Evolutionary conservation across 2,329 filamentous ascomycete species (phyloP), one percentile per base, ranked within the genome.

Genomic region (Cercospora zeae-maydis): DNA sequence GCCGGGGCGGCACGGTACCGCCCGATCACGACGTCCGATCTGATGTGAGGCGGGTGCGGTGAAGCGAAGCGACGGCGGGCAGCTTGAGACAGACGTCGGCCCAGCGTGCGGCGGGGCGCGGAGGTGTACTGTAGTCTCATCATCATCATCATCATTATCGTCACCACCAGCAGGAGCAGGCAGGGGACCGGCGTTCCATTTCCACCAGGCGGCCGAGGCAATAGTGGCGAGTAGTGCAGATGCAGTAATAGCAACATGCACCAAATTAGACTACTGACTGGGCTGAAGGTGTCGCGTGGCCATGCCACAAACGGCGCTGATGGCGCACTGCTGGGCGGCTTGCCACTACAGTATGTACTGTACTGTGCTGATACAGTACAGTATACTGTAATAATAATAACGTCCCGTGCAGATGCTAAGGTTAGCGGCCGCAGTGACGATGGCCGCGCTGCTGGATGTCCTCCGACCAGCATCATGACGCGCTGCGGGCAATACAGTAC

Each of bases 391-490:
- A 57, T 42, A 31, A 14, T 8, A 14, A 8, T 33, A 57, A 57
- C 54, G 54, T 57, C 54, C 54, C 54, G 54, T 27, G 45, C 45
- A 51, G n/a, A 16, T 9, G 8, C 21, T 10, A 39, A 31, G 19
- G 37, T 16, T 45, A 57, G 54, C 54, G 54, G 34, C 34, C 37
- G 33, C 13, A 19, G 39, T 51, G 45, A 51, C 45, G 33, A 45
- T 27, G 55, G 36, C 31, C 39, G 37, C 42, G 37, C 55, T 30
- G 55, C 39, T 58, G 55, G 37, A 58, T 24, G 16, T 30, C n/a
- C 1, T n/a, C n/a, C 24, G 55, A 47, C 55, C n/a, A 58, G 55
- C 10, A 58, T 47, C 55, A 58, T 47, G 55, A 58, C 37, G 36
- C 55, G 45, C 19, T 13, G 19, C 11, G 34, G 14, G 34, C 8